Evolutionary conservation across 2,329 filamentous ascomycete genomes (phyloP).

Genomic region (Sporothrix schenckii): DNA sequence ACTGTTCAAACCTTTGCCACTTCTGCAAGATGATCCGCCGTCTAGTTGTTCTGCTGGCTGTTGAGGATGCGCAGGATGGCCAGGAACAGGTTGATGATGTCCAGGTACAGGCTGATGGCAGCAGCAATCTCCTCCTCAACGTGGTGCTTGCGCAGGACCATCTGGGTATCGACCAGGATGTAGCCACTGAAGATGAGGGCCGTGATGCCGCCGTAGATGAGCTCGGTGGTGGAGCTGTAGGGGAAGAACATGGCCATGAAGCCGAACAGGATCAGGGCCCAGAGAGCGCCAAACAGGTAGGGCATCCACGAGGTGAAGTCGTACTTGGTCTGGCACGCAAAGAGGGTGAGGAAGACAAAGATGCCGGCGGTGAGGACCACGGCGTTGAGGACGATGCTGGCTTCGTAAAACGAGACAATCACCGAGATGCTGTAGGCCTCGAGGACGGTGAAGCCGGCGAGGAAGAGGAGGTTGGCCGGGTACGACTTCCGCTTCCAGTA

Average conservation of each 20-base stretch:
- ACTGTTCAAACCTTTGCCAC: not conserved
- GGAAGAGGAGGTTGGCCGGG: slow-evolving; percentile 91
- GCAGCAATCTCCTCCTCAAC: slow-evolving; percentile 98
- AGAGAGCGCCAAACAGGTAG: slow-evolving; percentile 87
- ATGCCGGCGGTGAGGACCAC: slow-evolving; percentile 84
- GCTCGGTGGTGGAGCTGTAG: slow-evolving; percentile 76
- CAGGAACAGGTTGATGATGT: slow-evolving; percentile 96
- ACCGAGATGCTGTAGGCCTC: slow-evolving; percentile 95
- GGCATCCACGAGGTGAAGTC: slow-evolving; percentile 98
- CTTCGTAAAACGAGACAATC: slow-evolving; percentile 87
- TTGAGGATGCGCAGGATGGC: slow-evolving; percentile 95
- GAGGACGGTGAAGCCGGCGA: slow-evolving; percentile 83
- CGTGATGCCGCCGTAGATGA: slow-evolving; percentile 78
- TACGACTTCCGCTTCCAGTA: slow-evolving; percentile 97
- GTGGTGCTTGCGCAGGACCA: slow-evolving; percentile 93
- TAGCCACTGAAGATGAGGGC: slow-evolving; percentile 93
- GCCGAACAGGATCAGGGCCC: slow-evolving; percentile 88
- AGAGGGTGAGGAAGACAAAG: slow-evolving; percentile 77
- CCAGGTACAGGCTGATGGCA: slow-evolving; percentile 90
- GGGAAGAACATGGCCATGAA: slow-evolving; percentile 93
- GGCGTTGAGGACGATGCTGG: slow-evolving; percentile 82
- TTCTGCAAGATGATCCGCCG: not conserved
- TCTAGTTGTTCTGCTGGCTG: slow-evolving; percentile 89
- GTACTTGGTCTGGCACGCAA: slow-evolving; percentile 97
- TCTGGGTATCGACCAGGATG: slow-evolving; percentile 93